A percentile compares a stretch with the other conserved stretches of the same genome.
phyloP scores from a whole-genome alignment of 2,329 filamentous ascomycete genomes.

The Aureobasidium sp. region DNA sequence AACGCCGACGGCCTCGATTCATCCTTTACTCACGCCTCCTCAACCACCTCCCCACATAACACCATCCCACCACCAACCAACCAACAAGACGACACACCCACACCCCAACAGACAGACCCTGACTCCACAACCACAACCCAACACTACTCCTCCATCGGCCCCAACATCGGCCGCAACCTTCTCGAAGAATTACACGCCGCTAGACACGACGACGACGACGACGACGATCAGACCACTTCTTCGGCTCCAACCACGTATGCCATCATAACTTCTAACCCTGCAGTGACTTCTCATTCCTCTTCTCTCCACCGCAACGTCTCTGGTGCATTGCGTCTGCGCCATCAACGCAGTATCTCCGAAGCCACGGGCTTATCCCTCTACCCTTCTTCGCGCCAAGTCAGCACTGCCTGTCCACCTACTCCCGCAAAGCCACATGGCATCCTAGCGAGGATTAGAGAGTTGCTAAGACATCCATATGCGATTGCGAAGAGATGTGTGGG shows the following conservation, averaged over 20 bases:
- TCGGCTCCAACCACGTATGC: not conserved
- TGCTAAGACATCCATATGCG: slow-evolving; percentile 25
- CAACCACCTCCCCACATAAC: not conserved
- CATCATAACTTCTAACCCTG: not conserved
- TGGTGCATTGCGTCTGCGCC: not conserved
- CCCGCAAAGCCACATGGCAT: not conserved
- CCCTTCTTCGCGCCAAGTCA: not conserved
- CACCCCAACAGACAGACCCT: not conserved
- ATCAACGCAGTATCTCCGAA: slow-evolving; percentile 18
- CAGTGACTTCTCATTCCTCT: not conserved
- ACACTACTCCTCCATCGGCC: slow-evolving; percentile 24
- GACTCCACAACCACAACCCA: slow-evolving; percentile 11
- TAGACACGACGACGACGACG: slow-evolving; percentile 13
- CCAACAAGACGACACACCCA: not conserved
- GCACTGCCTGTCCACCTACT: not conserved
- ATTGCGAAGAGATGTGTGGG: slow-evolving; percentile 27
- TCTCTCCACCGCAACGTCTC: not conserved
- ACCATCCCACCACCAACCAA: not conserved
- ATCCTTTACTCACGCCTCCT: not conserved
- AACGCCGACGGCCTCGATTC: slow-evolving; percentile 11
- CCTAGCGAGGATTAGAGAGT: slow-evolving; percentile 16
- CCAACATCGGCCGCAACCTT: slow-evolving; percentile 26
- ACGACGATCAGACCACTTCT: slow-evolving; percentile 1
- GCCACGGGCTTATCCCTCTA: slow-evolving; percentile 16
- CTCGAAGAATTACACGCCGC: slow-evolving; percentile 30